phyloP scores from a whole-genome alignment of 2,329 filamentous ascomycete species.

The Trichoderma guizhouense region DNA sequence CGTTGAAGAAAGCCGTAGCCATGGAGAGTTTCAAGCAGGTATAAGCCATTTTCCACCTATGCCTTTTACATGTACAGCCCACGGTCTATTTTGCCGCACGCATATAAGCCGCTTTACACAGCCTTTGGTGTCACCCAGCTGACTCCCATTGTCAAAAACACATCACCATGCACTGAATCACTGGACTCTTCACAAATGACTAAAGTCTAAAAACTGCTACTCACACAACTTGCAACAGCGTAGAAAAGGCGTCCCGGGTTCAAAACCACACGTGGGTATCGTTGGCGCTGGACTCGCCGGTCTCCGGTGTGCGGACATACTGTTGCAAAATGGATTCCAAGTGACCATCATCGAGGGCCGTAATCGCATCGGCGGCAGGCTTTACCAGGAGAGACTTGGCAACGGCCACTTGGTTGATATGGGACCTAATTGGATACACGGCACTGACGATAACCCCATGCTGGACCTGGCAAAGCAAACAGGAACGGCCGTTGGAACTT shows the following conservation, averaged over 20 bases:
- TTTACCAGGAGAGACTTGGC: slow-evolving; percentile 49
- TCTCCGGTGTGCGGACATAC: slow-evolving; percentile 65
- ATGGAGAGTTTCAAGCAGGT: slow-evolving; percentile 39
- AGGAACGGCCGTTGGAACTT: slow-evolving; percentile 45
- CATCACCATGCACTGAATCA: background rate
- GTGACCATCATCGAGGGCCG: slow-evolving; percentile 70
- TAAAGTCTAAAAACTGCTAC: background rate
- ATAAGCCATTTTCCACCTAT: slow-evolving; percentile 16
- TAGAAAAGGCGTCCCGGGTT: slow-evolving; percentile 3
- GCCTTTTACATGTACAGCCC: background rate
- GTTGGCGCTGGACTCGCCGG: slow-evolving; percentile 69
- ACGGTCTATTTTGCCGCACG: background rate
- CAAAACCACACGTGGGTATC: slow-evolving; percentile 58
- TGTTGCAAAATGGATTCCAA: slow-evolving; percentile 60
- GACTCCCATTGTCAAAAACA: background rate
- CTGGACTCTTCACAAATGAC: background rate
- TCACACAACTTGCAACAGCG: slow-evolving; percentile 13
- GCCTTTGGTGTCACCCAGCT: background rate
- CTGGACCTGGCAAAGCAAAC: slow-evolving; percentile 63
- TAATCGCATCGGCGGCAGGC: slow-evolving; percentile 62
- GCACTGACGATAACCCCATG: slow-evolving; percentile 68
- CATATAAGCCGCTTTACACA: background rate
- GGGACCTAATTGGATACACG: slow-evolving; percentile 80
- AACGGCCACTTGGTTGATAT: slow-evolving; percentile 52
- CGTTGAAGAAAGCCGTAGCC: slow-evolving; percentile 28